phyloP scores from a whole-genome alignment of 176 grass and related monocot genomes.

The Ensete ventricosum region DNA sequence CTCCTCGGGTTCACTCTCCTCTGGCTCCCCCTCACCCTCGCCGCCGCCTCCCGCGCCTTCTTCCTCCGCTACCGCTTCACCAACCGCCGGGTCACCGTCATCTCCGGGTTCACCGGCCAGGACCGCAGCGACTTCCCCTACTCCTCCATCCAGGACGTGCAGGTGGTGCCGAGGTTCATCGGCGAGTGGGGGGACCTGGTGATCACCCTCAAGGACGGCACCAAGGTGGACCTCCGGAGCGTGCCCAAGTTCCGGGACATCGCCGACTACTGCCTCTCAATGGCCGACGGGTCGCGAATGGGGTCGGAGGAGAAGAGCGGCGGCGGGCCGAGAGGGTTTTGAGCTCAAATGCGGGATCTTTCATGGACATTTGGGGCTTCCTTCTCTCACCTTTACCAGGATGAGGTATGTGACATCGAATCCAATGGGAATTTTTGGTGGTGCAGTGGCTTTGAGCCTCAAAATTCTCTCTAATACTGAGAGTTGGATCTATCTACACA shows the following conservation, averaged over 20 bases:
- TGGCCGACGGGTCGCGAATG: slow-evolving; percentile 24
- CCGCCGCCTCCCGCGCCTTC: slow-evolving; percentile 71
- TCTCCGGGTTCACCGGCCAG: slow-evolving; percentile 70
- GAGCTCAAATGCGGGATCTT: neutral
- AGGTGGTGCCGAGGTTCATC: slow-evolving; percentile 77
- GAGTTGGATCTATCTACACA: neutral
- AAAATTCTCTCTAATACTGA: neutral
- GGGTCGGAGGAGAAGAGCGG: neutral
- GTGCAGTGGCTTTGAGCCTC: neutral
- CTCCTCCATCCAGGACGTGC: slow-evolving; percentile 53
- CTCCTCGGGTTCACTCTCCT: slow-evolving; percentile 69
- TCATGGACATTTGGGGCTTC: neutral
- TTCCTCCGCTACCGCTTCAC: slow-evolving; percentile 92
- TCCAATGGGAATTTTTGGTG: neutral
- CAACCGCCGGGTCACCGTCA: slow-evolving; percentile 64
- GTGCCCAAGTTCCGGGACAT: slow-evolving; percentile 90
- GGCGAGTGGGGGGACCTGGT: slow-evolving; percentile 94
- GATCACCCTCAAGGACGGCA: slow-evolving; percentile 81
- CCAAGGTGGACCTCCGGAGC: slow-evolving; percentile 92
- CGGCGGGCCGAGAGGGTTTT: neutral
- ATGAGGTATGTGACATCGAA: neutral
- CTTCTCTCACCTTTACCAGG: neutral
- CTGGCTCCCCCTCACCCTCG: slow-evolving; percentile 87
- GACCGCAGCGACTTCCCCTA: slow-evolving; percentile 92
- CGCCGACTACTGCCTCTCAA: slow-evolving; percentile 61